These are phyloP conservation scores for Rubia tinctorum DNA, from an alignment of 305 asterid genomes.

Conservation along the genomic window DNA sequence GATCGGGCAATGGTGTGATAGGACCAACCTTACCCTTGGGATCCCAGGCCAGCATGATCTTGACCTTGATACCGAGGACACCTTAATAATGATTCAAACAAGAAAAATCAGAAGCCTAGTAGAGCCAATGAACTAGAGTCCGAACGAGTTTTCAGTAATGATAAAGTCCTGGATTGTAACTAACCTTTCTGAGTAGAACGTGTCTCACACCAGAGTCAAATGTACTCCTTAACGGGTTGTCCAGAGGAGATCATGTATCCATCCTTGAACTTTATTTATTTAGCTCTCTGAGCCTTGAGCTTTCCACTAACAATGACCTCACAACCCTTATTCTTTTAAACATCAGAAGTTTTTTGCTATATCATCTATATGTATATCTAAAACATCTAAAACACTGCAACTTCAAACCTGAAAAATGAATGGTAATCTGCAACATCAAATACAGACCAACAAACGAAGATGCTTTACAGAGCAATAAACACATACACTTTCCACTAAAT, in stretches of 20 bases:
- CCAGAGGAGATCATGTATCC: slow-evolving; percentile 37
- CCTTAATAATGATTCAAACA: slow-evolving; percentile 25
- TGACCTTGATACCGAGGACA: slow-evolving; percentile 61
- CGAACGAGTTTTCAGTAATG: too few species aligned
- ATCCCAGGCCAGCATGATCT: slow-evolving; percentile 70
- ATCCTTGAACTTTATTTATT: slow-evolving; percentile 33
- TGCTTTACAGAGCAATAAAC: too few species aligned
- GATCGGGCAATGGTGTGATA: slow-evolving; percentile 51
- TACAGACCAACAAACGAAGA: too few species aligned
- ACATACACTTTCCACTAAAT: too few species aligned
- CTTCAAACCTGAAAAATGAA: too few species aligned
- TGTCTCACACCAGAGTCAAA: slow-evolving; percentile 28
- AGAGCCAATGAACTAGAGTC: too few species aligned
- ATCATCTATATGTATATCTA: too few species aligned
- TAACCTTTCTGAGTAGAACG: slow-evolving; percentile 33
- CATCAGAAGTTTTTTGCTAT: too few species aligned
- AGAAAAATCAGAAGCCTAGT: too few species aligned
- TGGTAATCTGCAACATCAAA: too few species aligned
- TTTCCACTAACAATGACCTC: slow-evolving; percentile 35
- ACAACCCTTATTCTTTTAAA: too few species aligned
- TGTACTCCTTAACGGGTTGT: slow-evolving; percentile 32
- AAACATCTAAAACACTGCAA: too few species aligned
- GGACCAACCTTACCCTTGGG: slow-evolving; percentile 63
- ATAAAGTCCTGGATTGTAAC: background rate
- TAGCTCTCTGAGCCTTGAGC: slow-evolving; percentile 32